Evolutionary conservation across 345 rosid species (phyloP), one percentile per base, ranked within the genome.

Genomic region (Angophora floribunda): DNA sequence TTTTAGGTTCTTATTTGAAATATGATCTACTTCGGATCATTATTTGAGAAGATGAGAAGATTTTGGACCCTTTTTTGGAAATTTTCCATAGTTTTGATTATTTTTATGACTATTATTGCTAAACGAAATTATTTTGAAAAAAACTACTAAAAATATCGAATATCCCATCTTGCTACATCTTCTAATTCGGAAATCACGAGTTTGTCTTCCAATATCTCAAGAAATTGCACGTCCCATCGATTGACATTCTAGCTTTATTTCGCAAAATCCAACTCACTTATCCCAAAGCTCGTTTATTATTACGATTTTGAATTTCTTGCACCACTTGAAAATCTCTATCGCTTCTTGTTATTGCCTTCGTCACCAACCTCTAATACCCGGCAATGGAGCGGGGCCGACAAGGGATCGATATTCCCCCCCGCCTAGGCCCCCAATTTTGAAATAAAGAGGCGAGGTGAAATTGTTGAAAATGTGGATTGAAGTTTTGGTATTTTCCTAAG

Each of bases 251-350:
- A 28, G 30, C 67, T 28, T 61, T 28, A 61, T 11, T 61, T 61
- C 28, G 67, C 67, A 26, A 61, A 28, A 61, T 61, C 32, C 32
- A 28, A 5, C 7, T 61, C 67, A 13, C 75, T 32, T 13, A 6
- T n/a, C 19, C 36, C 5, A 0, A 30, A 7, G 0, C 19, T 17
- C 5, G 16, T 8, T 30, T 14, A 1, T 30, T 7, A 1, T 65
- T 14, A 30, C 2, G 9, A 15, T 14, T n/a, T 2, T 14, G 21
- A 65, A 8, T 30, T 65, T n/a, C 36, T 63, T 0, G 5, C 2
- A 6, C 19, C 32, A 13, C 41, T 63, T 14, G 4, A n/a, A 63
- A 63, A 6, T 63, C 32, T 13, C 2, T 63, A n/a, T 0, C 7
- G 4, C n/a, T 6, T 13, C 6, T 36, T 36, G 41, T 36, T 36